Evolutionary conservation across 257 asterid genomes (phyloP), one percentile per base, ranked within the genome.

Genomic region (Anisodus acutangulus): DNA sequence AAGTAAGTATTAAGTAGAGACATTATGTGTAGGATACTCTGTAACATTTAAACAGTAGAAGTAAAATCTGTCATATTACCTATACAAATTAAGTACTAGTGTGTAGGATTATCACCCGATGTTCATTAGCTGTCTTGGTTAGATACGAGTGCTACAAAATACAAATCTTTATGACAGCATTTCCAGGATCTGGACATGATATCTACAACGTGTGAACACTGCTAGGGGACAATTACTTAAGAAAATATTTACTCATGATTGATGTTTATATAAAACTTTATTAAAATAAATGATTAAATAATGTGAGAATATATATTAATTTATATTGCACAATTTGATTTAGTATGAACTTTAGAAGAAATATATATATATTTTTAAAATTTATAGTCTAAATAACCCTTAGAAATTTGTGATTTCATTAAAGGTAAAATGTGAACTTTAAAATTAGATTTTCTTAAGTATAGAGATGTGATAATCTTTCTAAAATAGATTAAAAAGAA

Each of bases 81-180:
- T 31, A 31, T 31, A 31, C 35, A 31, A 31, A 31, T 31, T 31
- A 31, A 31, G 2, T 31, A 41, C 6, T 41, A 68, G 37, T 37
- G 53, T 68, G 45, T 35, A 37, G 22, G 11, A 68, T 68, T 37
- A 66, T 66, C 51, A 68, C 53, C 26, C 53, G 2, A 37, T 3
- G 78, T 7, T 68, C 51, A 68, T 39, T 13, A 37, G 53, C 78
- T 68, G 3, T 68, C 51, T 89, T 93, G 94, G 84, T 84, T 86
- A 67, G 87, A 85, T 54, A 76, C 81, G 54, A 69, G 4, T 39
- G 6, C 79, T 84, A 74, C 82, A 78, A 64, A 85, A 82, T 62
- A 86, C 89, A 82, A 86, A 86, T 89, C 92, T 84, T 90, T 74
- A 84, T 80, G 86, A 83, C 76, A 85, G 84, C 86, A 41, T 88